Evolutionary conservation across 2,329 filamentous ascomycete genomes (phyloP), one percentile per base, ranked within the genome.

Genomic region (Chrysosporium queenslandicum): DNA sequence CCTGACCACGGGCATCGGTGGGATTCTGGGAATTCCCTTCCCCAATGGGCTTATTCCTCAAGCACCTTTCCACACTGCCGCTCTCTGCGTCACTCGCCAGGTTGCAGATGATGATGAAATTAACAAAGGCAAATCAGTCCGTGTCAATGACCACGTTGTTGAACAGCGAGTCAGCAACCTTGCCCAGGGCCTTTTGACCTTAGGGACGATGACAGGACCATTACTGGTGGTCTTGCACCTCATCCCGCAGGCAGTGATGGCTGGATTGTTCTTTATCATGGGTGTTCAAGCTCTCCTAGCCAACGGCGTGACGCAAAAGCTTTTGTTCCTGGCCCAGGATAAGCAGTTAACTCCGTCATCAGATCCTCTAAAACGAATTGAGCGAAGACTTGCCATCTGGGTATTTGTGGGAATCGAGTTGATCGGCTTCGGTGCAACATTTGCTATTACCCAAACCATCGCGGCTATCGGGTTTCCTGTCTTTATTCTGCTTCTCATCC

Each of bases 211-310:
- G 85, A 79, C 81, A 0, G 82, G 83, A 0, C 86, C 86, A 0
- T 72, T 91, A 1, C 77, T 91, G 1, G 71, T 82, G 18, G 85
- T 89, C 14, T 72, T 91, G 8, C 83, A 88, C 61, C 77, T 88
- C 8, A 86, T 91, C 58, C 87, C 86, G 0, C 85, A 89, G 63
- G 85, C 82, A 55, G 85, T 90, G 1, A 77, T 91, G 52, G 86
- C 86, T 0, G 86, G 86, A 0, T 76, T 91, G 23, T 91, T 91
- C 74, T 90, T 90, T 69, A 79, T 88, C 64, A 90, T 91, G 86
- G 86, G 86, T 39, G 76, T 87, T 55, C 84, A 90, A 69, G 86
- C 86, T 2, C 78, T 91, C 29, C 77, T 82, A 63, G 82, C 71
- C 21, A 91, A 91, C 63, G 86, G 86, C 20, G 87, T 91, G 63